phyloP scores from a whole-genome alignment of 2,329 filamentous ascomycete genomes.

The Neonectria magnoliae region DNA sequence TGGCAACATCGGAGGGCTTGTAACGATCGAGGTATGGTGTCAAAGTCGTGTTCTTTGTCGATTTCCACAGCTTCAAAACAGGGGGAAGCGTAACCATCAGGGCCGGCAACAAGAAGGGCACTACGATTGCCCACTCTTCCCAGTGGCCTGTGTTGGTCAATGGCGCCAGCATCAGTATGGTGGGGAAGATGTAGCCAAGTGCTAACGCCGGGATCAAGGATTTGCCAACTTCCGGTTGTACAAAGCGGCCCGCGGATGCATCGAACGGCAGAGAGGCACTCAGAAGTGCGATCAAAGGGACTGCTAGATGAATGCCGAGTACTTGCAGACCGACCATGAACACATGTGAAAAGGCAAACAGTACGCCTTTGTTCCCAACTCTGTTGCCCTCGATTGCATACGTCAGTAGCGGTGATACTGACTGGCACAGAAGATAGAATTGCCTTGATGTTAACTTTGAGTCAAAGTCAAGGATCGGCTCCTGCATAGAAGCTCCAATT shows the following conservation, averaged over 20 bases:
- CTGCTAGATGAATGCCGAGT: constrained; percentile 22
- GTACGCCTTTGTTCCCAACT: constrained; percentile 24
- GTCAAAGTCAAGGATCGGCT: background rate
- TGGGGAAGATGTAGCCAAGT: constrained; percentile 30
- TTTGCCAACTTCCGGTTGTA: constrained; percentile 22
- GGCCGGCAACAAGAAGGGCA: background rate
- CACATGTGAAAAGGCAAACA: constrained; percentile 25
- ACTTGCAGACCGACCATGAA: constrained; percentile 25
- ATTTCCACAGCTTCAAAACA: no score
- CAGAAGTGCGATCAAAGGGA: constrained; percentile 23
- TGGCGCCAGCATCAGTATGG: background rate
- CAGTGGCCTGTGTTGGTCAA: no score
- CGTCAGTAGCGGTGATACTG: constrained; percentile 36
- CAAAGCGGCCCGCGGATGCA: background rate
- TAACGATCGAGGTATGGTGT: background rate
- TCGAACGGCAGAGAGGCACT: background rate
- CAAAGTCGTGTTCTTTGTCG: background rate
- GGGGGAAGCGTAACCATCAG: background rate
- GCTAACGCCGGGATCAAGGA: constrained; percentile 28
- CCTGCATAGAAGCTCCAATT: background rate
- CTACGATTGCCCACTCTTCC: background rate
- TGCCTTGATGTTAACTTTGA: background rate
- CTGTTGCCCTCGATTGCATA: constrained; percentile 41
- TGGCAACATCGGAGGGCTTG: background rate
- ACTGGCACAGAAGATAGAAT: constrained; percentile 28